Conservation (phyloP, 1,284 basidiomycete species). For the Ceratobasidium sp. region DNA sequence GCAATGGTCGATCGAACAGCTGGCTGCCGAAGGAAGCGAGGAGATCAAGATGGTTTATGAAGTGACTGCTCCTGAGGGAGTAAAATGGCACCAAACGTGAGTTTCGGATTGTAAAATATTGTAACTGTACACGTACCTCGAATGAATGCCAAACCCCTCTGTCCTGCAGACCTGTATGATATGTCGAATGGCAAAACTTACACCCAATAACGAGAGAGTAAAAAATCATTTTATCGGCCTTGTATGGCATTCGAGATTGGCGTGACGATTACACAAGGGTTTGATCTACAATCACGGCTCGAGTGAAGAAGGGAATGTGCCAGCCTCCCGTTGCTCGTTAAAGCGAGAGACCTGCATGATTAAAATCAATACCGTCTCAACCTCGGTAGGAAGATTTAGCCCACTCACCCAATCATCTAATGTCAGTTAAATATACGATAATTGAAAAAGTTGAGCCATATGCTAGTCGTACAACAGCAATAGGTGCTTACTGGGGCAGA, state of each 20-base stretch:
- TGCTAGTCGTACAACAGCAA: background rate
- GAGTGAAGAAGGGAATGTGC: slow-evolving; percentile 90
- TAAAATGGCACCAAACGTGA: slow-evolving; percentile 47
- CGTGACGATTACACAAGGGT: slow-evolving; percentile 22
- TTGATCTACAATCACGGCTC: slow-evolving; percentile 66
- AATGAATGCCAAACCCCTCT: background rate
- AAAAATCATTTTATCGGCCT: slow-evolving; percentile 25
- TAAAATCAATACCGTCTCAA: slow-evolving; percentile 45
- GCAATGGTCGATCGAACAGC: slow-evolving; percentile 43
- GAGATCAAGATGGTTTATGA: slow-evolving; percentile 63
- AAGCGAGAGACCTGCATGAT: slow-evolving; percentile 76
- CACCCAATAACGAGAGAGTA: slow-evolving; percentile 1
- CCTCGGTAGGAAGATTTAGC: slow-evolving; percentile 4
- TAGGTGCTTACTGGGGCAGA: slow-evolving; percentile 92
- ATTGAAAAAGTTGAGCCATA: slow-evolving; percentile 24
- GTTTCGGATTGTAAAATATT: slow-evolving; percentile 9
- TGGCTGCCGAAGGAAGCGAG: slow-evolving; percentile 52
- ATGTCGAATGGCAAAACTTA: background rate
- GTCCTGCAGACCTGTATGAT: background rate
- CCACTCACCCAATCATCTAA: slow-evolving; percentile 84
- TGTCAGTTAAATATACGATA: slow-evolving; percentile 42
- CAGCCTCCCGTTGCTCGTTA: slow-evolving; percentile 92
- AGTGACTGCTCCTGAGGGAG: slow-evolving; percentile 60
- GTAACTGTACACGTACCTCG: slow-evolving; percentile 19
- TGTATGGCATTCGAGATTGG: slow-evolving; percentile 17